Evolutionary conservation across 495 filamentous ascomycete species (phyloP).

Genomic region (Bacidia gigantensis): DNA sequence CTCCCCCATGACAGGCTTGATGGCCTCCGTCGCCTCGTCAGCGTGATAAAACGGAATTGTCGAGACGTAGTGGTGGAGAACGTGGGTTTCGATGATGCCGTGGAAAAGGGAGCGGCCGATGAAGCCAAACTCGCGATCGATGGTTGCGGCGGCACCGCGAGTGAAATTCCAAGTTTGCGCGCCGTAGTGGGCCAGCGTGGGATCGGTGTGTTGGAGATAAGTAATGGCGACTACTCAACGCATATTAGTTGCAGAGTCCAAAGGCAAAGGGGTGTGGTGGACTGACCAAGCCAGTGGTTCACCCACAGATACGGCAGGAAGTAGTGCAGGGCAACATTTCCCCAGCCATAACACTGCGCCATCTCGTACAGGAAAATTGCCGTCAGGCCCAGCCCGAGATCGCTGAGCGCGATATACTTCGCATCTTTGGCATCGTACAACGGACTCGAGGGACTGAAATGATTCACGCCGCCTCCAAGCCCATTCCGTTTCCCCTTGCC

Average conservation of each 20-base stretch:
- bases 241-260: conserved; percentile 19
- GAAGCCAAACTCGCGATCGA: conserved; percentile 48
- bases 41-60: conserved; percentile 50
- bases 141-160: conserved; percentile 44
- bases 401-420: conserved; percentile 68
- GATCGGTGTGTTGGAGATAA: conserved; percentile 49
- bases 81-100: conserved; percentile 49
- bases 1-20: conserved; percentile 40
- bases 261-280: neutral
- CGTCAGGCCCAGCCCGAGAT: conserved; percentile 59
- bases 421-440: conserved; percentile 84
- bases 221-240: conserved; percentile 46
- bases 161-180: conserved; percentile 42
- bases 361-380: conserved; percentile 42
- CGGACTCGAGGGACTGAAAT: conserved; percentile 78
- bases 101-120: conserved; percentile 44
- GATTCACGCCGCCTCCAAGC: conserved; percentile 69
- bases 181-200: conserved; percentile 43
- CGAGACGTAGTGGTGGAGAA: conserved; percentile 48
- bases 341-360: conserved; percentile 62
- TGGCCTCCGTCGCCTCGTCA: conserved; percentile 46
- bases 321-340: conserved; percentile 86
- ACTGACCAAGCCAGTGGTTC: conserved; percentile 74
- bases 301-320: conserved; percentile 92
- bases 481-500: conserved; percentile 86